phyloP scores from a whole-genome alignment of 768 basidiomycete species.

The Lentinula lateritia region DNA sequence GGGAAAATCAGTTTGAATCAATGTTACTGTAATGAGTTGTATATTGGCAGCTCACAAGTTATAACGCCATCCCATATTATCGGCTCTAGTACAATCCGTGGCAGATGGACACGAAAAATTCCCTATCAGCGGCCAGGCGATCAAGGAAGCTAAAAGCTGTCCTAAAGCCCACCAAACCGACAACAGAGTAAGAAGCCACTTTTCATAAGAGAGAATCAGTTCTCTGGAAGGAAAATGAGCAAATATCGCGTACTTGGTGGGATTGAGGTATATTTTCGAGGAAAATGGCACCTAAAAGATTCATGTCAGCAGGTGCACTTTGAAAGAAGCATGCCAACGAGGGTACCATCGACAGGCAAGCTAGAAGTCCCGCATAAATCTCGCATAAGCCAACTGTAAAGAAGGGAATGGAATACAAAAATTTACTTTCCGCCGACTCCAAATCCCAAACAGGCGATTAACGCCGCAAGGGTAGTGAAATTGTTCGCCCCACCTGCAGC shows the following conservation, averaged over 20 bases:
- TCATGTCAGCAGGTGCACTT: background rate
- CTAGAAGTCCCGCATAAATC: conserved; percentile 15
- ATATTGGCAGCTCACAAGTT: conserved; percentile 29
- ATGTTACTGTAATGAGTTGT: too few relatives aligned
- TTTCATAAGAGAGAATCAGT: background rate
- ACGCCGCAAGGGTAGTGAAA: conserved; percentile 27
- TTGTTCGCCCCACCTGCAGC: conserved; percentile 40
- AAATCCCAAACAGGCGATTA: conserved; percentile 41
- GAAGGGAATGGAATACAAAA: conserved; percentile 13
- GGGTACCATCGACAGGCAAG: conserved; percentile 40
- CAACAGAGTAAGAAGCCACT: conserved; percentile 5
- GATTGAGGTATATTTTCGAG: conserved; percentile 38
- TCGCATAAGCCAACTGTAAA: conserved; percentile 18
- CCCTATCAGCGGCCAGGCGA: conserved; percentile 50
- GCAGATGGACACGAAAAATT: conserved; percentile 44
- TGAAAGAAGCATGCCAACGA: background rate
- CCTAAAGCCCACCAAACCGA: conserved; percentile 8
- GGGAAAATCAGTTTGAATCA: background rate
- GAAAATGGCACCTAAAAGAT: conserved; percentile 31
- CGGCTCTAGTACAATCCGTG: conserved; percentile 37
- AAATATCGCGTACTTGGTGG: conserved; percentile 24
- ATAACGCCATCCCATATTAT: conserved; percentile 63
- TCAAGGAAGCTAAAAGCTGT: conserved; percentile 32
- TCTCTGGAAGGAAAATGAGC: background rate
- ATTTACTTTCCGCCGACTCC: conserved; percentile 48